phyloP scores from a whole-genome alignment of 2,329 filamentous ascomycete species.

The Aspergillus latus region DNA sequence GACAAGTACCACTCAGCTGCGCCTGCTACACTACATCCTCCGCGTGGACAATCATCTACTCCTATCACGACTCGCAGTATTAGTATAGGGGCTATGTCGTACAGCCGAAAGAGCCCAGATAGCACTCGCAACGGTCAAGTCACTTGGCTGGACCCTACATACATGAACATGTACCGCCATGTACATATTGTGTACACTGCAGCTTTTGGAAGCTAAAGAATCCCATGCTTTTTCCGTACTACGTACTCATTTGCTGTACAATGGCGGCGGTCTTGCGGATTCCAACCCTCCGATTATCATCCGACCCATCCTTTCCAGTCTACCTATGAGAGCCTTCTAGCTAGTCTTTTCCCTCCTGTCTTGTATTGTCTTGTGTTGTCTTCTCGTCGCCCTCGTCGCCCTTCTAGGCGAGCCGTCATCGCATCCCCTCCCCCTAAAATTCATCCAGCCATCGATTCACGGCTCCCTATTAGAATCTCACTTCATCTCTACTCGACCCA shows the following conservation, averaged over 20 bases:
- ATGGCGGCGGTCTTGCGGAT: background rate
- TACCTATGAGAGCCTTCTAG: background rate
- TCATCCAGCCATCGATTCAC: background rate
- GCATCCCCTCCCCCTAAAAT: background rate
- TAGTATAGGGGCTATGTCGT: too few relatives aligned
- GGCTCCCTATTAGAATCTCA: background rate
- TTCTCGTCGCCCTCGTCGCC: background rate
- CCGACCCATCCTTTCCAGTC: background rate
- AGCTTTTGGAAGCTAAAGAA: too few relatives aligned
- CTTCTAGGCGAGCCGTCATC: too few relatives aligned
- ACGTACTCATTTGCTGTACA: background rate
- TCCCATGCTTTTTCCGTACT: constrained; percentile 3
- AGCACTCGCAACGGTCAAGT: too few relatives aligned
- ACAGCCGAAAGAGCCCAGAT: too few relatives aligned
- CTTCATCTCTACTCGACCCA: background rate
- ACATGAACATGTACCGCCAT: background rate
- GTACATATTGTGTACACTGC: too few relatives aligned
- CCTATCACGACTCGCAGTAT: too few relatives aligned
- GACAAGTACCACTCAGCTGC: constrained; percentile 2
- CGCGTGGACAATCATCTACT: background rate
- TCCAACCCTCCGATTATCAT: background rate
- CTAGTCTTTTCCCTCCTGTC: background rate
- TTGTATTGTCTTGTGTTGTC: background rate
- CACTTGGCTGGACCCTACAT: background rate
- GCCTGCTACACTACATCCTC: background rate